Percentiles rank a stretch among this genome's conserved stretches.
Conservation (phyloP, 2,329 filamentous ascomycete species). For the Ophiostoma perfectum region DNA sequence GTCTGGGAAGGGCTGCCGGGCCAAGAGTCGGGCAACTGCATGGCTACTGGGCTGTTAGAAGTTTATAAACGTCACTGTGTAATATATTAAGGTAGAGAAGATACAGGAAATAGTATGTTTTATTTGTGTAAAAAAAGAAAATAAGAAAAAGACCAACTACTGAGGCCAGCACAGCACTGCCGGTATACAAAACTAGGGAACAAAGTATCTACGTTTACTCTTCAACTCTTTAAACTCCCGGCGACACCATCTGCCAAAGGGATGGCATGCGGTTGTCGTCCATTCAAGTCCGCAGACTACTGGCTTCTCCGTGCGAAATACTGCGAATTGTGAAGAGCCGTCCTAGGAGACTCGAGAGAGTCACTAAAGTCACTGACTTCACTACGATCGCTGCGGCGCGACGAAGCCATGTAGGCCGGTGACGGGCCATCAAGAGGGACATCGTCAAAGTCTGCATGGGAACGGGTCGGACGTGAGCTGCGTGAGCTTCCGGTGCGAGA, state of each 20-base stretch:
- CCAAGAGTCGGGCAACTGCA: too few species aligned
- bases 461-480: background rate
- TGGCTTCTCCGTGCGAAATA: background rate
- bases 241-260: too few species aligned
- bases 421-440: background rate
- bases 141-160: background rate
- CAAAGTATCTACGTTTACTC: background rate
- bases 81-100: background rate
- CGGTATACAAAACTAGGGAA: background rate
- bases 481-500: background rate
- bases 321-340: background rate
- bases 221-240: too few species aligned
- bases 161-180: background rate
- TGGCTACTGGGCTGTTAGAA: too few species aligned
- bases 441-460: background rate
- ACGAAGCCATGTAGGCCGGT: background rate
- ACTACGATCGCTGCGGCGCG: background rate
- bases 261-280: too few species aligned
- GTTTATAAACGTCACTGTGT: background rate
- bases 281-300: background rate
- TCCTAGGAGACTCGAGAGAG: background rate
- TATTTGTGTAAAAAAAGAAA: background rate
- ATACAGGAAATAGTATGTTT: background rate
- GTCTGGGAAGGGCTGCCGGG: too few species aligned
- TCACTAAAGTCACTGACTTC: background rate